Percentiles rank a stretch among this genome's conserved stretches.
phyloP scores from a whole-genome alignment of 441 rosid species.

The Raphanus hybrid region DNA sequence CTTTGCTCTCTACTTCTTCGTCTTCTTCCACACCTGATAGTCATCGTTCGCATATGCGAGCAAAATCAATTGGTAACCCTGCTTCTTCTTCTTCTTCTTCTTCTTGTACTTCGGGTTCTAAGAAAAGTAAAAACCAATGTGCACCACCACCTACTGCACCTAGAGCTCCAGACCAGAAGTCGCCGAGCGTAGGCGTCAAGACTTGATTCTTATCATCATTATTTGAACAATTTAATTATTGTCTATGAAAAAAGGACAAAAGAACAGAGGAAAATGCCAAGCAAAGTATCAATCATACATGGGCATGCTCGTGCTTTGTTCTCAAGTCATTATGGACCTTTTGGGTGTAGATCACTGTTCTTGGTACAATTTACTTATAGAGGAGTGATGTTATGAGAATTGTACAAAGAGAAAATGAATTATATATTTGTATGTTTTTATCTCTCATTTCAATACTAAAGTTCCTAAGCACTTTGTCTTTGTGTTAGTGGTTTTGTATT shows the following conservation, averaged over 20 bases:
- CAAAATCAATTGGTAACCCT: slow-evolving; percentile 28
- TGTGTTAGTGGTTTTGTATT: background rate
- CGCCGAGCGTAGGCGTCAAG: slow-evolving; percentile 27
- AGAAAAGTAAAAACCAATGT: slow-evolving; percentile 23
- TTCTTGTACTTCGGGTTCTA: slow-evolving; percentile 17
- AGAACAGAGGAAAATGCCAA: slow-evolving; percentile 40
- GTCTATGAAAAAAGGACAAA: slow-evolving; percentile 23
- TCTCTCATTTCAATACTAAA: slow-evolving; percentile 6
- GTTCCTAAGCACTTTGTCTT: background rate
- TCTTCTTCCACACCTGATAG: slow-evolving; percentile 27
- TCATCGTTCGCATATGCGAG: slow-evolving; percentile 26
- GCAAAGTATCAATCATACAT: slow-evolving; percentile 41
- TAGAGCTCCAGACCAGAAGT: slow-evolving; percentile 34
- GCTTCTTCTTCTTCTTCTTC: slow-evolving; percentile 11
- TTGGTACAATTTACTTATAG: background rate
- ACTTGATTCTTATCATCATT: slow-evolving; percentile 22
- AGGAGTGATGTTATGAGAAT: background rate
- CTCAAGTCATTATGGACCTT: slow-evolving; percentile 9
- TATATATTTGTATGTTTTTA: background rate
- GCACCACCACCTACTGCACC: background rate
- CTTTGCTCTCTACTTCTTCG: slow-evolving; percentile 27
- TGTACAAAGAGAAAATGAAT: slow-evolving; percentile 6
- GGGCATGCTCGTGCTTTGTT: slow-evolving; percentile 39
- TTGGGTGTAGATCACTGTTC: background rate
- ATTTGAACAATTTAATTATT: slow-evolving; percentile 30